Conservation (phyloP, 768 basidiomycete species). For the Phlebiopsis gigantea region DNA sequence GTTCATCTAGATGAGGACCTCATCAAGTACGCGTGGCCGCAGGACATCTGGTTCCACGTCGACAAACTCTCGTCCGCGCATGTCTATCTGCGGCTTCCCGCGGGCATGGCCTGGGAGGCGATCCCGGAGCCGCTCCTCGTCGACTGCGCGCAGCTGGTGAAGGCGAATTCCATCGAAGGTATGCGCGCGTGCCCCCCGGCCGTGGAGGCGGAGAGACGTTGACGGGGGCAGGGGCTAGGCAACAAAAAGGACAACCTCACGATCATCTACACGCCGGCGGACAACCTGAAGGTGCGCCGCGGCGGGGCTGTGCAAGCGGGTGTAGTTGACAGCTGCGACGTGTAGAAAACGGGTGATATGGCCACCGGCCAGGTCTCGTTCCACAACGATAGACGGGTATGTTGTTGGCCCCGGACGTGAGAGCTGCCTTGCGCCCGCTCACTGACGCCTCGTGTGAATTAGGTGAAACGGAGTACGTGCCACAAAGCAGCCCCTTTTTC, state of each 20-base stretch:
- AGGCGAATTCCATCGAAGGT: conserved; percentile 98
- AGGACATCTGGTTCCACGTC: conserved; percentile 85
- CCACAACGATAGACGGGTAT: conserved; percentile 81
- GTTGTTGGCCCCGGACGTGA: conserved; percentile 10
- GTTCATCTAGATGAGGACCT: conserved; percentile 78
- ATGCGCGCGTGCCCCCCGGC: conserved; percentile 1
- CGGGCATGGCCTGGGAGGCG: conserved; percentile 80
- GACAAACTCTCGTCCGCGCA: conserved; percentile 97
- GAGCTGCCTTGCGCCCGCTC: background rate
- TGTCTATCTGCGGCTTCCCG: conserved; percentile 89
- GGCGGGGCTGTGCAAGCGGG: background rate
- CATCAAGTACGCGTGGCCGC: conserved; percentile 87
- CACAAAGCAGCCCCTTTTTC: background rate
- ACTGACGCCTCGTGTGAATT: too few relatives aligned
- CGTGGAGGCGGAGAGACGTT: background rate
- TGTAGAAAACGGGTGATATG: conserved; percentile 96
- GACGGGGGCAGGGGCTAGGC: conserved; percentile 41
- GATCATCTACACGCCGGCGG: conserved; percentile 89
- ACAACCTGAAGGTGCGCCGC: conserved; percentile 85
- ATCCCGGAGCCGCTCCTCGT: conserved; percentile 73
- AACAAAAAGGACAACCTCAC: conserved; percentile 95
- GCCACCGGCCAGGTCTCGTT: conserved; percentile 95
- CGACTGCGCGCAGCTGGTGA: conserved; percentile 93
- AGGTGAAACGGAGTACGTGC: conserved; percentile 75
- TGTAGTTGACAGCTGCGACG: background rate